phyloP scores from a whole-genome alignment of 2,329 filamentous ascomycete genomes.

The Polychaeton citri region DNA sequence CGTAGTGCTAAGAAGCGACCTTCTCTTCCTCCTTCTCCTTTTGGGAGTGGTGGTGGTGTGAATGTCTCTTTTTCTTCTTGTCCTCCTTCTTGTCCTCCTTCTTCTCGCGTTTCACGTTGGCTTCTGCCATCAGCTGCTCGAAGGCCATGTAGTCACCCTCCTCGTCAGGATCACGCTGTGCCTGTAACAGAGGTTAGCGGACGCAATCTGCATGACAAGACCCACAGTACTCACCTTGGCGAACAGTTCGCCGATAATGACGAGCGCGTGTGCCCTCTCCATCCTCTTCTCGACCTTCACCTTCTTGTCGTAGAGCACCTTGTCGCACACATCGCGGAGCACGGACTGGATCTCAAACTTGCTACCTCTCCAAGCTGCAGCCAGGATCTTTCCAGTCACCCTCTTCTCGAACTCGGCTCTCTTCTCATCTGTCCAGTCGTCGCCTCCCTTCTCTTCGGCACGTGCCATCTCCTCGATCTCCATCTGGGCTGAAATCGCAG shows the following conservation, averaged over 20 bases:
- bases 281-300: slow-evolving; percentile 73
- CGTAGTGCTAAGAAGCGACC: background rate
- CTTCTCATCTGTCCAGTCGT: slow-evolving; percentile 97
- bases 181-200: slow-evolving; percentile 48
- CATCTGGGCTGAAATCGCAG: slow-evolving; percentile 91
- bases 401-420: slow-evolving; percentile 89
- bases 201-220: too few species aligned
- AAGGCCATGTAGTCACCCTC: slow-evolving; percentile 98
- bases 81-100: slow-evolving; percentile 59
- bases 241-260: slow-evolving; percentile 82
- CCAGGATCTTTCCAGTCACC: slow-evolving; percentile 95
- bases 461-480: slow-evolving; percentile 99
- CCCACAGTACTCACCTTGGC: slow-evolving; percentile 50
- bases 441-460: slow-evolving; percentile 83
- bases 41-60: slow-evolving; percentile 3
- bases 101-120: slow-evolving; percentile 83
- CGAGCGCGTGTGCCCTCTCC: slow-evolving; percentile 78
- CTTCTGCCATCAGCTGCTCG: slow-evolving; percentile 93
- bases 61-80: slow-evolving; percentile 30
- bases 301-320: slow-evolving; percentile 65
- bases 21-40: slow-evolving; percentile 36
- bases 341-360: slow-evolving; percentile 98
- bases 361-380: slow-evolving; percentile 88
- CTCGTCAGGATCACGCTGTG: slow-evolving; percentile 80
- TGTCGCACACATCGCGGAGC: slow-evolving; percentile 84